A percentile compares a stretch with the other conserved stretches of the same genome.
These are phyloP conservation scores for Pythium brassicae DNA, from an alignment of 352 stramenopile genomes.

Conservation along the genomic window DNA sequence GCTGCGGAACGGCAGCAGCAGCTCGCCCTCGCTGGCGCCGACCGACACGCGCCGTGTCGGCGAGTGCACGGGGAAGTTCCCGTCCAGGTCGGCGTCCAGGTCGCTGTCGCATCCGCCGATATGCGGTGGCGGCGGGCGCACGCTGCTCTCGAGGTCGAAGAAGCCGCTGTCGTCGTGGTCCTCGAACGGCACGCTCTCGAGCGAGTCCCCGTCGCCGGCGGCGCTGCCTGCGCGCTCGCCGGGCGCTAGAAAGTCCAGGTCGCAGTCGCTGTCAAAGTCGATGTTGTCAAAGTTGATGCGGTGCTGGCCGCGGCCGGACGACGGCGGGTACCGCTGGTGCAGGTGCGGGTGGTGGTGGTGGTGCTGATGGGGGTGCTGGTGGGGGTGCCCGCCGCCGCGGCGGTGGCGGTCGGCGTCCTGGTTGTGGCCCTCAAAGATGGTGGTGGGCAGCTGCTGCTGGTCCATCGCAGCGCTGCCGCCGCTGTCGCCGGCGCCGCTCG, in stretches of 20 bases:
- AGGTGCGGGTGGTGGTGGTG: slow-evolving; percentile 11
- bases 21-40: not conserved
- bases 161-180: slow-evolving; percentile 32
- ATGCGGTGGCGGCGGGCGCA: slow-evolving; percentile 2
- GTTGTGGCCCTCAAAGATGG: slow-evolving; percentile 36
- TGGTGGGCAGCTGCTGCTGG: slow-evolving; percentile 37
- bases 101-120: too few species aligned
- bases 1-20: slow-evolving; percentile 2
- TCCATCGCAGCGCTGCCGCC: slow-evolving; percentile 18
- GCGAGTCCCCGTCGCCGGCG: slow-evolving; percentile 23
- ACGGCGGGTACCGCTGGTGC: slow-evolving; percentile 20
- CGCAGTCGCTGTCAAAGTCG: slow-evolving; percentile 42
- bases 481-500: slow-evolving; percentile 4
- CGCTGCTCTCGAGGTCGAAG: slow-evolving; percentile 48
- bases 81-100: slow-evolving; percentile 20
- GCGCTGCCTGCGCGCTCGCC: slow-evolving; percentile 16
- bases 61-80: slow-evolving; percentile 13
- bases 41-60: slow-evolving; percentile 10
- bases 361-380: slow-evolving; percentile 9
- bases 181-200: slow-evolving; percentile 57
- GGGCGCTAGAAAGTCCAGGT: slow-evolving; percentile 42
- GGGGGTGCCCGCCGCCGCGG: slow-evolving; percentile 10
- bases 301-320: slow-evolving; percentile 50
- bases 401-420: slow-evolving; percentile 25
- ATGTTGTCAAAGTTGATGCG: slow-evolving; percentile 45